phyloP scores from a whole-genome alignment of 1,284 basidiomycete species.

The Puccinia polysora region DNA sequence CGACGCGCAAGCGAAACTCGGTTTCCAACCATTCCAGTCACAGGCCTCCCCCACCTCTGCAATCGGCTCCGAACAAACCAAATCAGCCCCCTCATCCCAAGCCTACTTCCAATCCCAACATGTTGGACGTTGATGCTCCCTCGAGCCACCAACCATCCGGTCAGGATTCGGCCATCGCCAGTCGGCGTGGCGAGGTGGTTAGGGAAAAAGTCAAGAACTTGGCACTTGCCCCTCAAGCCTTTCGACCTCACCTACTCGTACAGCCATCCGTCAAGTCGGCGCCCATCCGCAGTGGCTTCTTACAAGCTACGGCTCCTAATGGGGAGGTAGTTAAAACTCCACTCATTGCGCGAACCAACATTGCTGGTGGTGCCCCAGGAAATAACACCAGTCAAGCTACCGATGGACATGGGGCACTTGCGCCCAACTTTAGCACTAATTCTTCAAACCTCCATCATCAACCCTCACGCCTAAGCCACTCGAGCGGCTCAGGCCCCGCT shows the following conservation, averaged over 20 bases:
- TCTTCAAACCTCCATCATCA: background rate
- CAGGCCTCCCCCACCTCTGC: background rate
- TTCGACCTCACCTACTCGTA: slow-evolving; percentile 8
- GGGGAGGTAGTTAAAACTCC: slow-evolving; percentile 3
- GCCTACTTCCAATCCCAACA: background rate
- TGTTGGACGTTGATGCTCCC: background rate
- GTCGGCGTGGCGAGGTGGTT: slow-evolving; percentile 14
- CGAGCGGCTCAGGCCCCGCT: background rate
- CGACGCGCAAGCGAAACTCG: background rate
- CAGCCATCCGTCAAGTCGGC: slow-evolving; percentile 37
- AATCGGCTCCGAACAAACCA: background rate
- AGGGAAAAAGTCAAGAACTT: slow-evolving; percentile 27
- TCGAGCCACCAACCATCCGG: background rate
- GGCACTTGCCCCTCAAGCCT: slow-evolving; percentile 17
- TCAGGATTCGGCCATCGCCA: slow-evolving; percentile 9
- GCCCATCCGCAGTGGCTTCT: slow-evolving; percentile 30
- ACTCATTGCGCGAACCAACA: slow-evolving; percentile 11
- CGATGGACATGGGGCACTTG: background rate
- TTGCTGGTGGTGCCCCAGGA: background rate
- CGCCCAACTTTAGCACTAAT: background rate
- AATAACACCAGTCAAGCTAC: background rate
- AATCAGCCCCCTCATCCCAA: background rate
- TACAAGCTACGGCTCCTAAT: slow-evolving; percentile 16
- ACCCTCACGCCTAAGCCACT: background rate
- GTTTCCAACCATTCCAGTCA: background rate